phyloP scores from a whole-genome alignment of 768 basidiomycete genomes.

The Russula foetens region DNA sequence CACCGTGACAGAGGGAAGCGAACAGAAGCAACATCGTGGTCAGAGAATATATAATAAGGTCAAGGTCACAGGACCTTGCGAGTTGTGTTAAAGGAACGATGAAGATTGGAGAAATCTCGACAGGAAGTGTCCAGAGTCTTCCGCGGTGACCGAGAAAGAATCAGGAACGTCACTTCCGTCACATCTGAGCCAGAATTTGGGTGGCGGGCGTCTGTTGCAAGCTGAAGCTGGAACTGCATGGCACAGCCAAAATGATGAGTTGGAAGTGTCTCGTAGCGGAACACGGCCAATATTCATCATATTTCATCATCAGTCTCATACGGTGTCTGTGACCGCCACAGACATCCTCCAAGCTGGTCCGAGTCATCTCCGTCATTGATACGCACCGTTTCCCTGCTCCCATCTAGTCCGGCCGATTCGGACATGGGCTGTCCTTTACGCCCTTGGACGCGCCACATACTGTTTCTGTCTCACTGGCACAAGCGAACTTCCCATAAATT shows the following conservation, averaged over 20 bases:
- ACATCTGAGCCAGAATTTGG: background rate
- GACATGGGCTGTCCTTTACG: constrained; percentile 9
- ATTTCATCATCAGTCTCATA: constrained; percentile 1
- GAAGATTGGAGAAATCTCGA: background rate
- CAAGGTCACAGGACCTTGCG: background rate
- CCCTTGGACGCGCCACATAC: background rate
- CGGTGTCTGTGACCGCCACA: background rate
- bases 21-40: background rate
- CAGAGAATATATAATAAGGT: background rate
- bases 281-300: constrained; percentile 3
- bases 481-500: constrained; percentile 15
- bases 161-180: background rate
- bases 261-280: background rate
- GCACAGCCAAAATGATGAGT: background rate
- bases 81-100: no score
- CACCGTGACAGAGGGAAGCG: background rate
- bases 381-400: background rate
- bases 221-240: background rate
- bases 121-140: background rate
- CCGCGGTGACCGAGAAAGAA: background rate
- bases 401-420: background rate
- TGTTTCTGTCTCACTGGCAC: background rate
- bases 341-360: background rate
- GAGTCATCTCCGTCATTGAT: background rate
- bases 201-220: background rate